Evolutionary conservation across 495 filamentous ascomycete genomes (phyloP).

Genomic region (Tuber indicum): DNA sequence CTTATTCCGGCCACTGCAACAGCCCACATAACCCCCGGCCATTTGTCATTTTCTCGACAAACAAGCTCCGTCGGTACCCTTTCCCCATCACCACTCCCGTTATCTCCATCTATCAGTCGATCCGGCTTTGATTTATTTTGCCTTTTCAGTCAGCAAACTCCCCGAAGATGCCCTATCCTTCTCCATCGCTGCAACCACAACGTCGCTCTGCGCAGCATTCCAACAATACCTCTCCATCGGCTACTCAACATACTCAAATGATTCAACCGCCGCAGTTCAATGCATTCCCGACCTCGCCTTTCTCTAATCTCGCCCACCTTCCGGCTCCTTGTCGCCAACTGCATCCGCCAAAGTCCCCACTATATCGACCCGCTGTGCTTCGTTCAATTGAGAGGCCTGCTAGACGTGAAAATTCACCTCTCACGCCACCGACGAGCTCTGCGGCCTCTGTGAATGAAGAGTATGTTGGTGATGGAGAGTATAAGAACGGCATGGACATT

Average conservation of each 20-base stretch:
- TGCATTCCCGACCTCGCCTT: constrained; percentile 26
- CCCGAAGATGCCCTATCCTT: constrained; percentile 27
- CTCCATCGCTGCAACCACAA: constrained; percentile 19
- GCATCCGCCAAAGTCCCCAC: constrained; percentile 57
- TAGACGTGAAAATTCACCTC: constrained; percentile 44
- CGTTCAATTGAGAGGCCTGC: constrained; percentile 58
- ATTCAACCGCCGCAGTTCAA: constrained; percentile 32
- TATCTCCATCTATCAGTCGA: constrained; percentile 10
- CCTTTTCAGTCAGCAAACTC: constrained; percentile 8
- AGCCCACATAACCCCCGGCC: constrained; percentile 14
- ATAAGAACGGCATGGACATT: constrained; percentile 29
- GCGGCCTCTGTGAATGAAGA: constrained; percentile 35
- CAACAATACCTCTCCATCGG: constrained; percentile 29
- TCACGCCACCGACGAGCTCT: constrained; percentile 31
- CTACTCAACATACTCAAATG: constrained; percentile 18
- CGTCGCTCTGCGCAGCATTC: constrained; percentile 30
- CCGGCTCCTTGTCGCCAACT: constrained; percentile 55
- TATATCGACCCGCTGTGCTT: constrained; percentile 63
- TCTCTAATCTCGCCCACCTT: constrained; percentile 40
- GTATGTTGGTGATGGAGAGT: constrained; percentile 31
- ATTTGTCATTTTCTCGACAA: constrained; percentile 17
- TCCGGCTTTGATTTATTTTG: constrained; percentile 10
- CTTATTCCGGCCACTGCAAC: constrained; percentile 28
- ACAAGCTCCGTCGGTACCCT: constrained; percentile 12
- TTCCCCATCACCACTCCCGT: constrained; percentile 18